Base-by-base conservation (phyloP, 306 rosid genomes). In the Cucurbita moschata region DNA sequence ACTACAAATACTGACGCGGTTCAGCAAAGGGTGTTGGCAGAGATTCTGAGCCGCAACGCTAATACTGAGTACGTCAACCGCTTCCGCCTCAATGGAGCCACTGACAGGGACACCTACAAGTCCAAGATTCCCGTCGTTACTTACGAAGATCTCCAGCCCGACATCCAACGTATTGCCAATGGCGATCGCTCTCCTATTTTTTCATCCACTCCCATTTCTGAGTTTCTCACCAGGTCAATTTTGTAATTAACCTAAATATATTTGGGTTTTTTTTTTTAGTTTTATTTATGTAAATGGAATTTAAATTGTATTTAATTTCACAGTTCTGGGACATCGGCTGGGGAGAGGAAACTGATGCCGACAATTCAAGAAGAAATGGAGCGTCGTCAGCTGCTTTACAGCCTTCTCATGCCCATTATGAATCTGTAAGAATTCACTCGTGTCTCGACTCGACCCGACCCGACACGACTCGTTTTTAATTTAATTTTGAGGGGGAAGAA, bases 291-390 rank as follows among this genome's bases (percentile, higher is more conserved):
- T 30, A 30, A 30, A 30, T 30, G 35, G 35, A 30, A 30, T 2
- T 30, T 30, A 30, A 30, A 30, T 61, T 14, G 2, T 26, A 21
- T 57, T 37, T 58, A 18, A 23, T 74, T 40, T 81, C 35, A 56
- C 89, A 94, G 99, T 42, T 94, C 99, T 39, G 99, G 99, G 64
- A 94, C 99, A 9, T 94, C 99, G 0, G 97, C 92, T 5, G 99
- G 99, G 0, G 97, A 94, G 76, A 80, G 96, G 72, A 94, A 94
- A 72, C 42, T 94, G 84, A 91, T 86, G 91, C 99, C 99, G 1
- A 91, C 96, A 8, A 91, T 89, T 76, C 57, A 61, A 21, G 87
- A 86, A 58, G 99, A 94, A 38, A 57, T 88, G 89, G 87, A 94
- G 73, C 99, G 99, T 37, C 97, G 99, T 35, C 87, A 83, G 21